phyloP scores from a whole-genome alignment of 192 early-diverging fungal genomes.

The Backusella luteola region DNA sequence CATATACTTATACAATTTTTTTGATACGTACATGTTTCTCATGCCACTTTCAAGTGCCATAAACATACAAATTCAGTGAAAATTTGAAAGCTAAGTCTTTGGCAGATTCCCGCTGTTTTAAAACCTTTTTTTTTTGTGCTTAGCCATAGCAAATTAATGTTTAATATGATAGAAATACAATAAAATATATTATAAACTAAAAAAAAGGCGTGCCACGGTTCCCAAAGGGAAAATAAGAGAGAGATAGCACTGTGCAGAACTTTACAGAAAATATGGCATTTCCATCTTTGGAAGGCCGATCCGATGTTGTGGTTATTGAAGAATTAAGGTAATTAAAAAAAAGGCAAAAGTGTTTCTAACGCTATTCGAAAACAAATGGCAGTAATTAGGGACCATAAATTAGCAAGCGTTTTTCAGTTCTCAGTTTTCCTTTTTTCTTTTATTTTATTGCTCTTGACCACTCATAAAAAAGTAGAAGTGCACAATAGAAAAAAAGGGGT shows the following conservation, averaged over 20 bases:
- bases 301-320: not conserved
- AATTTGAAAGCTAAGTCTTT: not conserved
- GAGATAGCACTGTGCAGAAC: not conserved
- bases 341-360: not conserved
- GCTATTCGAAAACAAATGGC: not conserved
- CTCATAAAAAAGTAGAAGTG: not conserved
- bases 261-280: not conserved
- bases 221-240: not conserved
- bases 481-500: conserved; percentile 3
- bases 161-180: no score
- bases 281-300: not conserved
- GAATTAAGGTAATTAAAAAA: not conserved
- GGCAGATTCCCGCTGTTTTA: not conserved
- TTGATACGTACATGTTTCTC: not conserved
- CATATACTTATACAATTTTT: not conserved
- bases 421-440: not conserved
- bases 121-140: not conserved
- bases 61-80: not conserved
- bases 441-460: not conserved
- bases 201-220: not conserved
- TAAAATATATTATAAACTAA: not conserved
- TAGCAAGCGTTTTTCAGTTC: no score
- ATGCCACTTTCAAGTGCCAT: not conserved
- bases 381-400: not conserved
- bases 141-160: not conserved